Evolutionary conservation across 805 yeast genomes (phyloP).

Genomic region (Monosporozyma yasuniensis): DNA sequence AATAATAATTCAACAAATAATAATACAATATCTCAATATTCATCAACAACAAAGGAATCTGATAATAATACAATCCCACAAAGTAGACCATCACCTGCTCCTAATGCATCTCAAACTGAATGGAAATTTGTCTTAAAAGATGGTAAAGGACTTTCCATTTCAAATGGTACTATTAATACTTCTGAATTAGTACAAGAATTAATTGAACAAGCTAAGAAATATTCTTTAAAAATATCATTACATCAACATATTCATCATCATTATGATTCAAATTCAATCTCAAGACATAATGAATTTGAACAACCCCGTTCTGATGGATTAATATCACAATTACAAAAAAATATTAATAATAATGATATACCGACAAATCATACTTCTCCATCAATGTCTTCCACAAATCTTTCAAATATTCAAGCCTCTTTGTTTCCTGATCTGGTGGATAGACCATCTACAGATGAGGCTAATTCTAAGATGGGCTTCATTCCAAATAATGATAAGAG

Average conservation of each 20-base stretch:
- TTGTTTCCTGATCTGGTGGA: not conserved
- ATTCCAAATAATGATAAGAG: not conserved
- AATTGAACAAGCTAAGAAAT: constrained; percentile 50
- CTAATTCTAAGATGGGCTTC: not conserved
- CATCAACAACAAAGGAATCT: not conserved
- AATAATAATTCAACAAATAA: not conserved
- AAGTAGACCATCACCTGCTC: not conserved
- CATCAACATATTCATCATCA: constrained; percentile 86
- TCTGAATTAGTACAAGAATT: constrained; percentile 49
- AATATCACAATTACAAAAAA: not conserved
- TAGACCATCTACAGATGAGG: not conserved
- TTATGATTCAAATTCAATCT: constrained; percentile 29
- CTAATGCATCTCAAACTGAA: constrained; percentile 34
- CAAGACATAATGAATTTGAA: constrained; percentile 2
- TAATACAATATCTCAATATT: not conserved
- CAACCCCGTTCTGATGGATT: not conserved
- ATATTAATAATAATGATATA: not conserved
- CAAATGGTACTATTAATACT: constrained; percentile 43
- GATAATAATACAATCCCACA: not conserved
- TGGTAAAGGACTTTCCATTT: constrained; percentile 37
- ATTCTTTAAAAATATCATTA: constrained; percentile 53
- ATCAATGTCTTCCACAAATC: constrained; percentile 1
- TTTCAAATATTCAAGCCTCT: not conserved
- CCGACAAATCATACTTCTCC: not conserved
- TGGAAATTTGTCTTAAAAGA: constrained; percentile 54